Evolutionary conservation across 2,329 filamentous ascomycete genomes (phyloP).

Genomic region (Pseudonectria buxi): DNA sequence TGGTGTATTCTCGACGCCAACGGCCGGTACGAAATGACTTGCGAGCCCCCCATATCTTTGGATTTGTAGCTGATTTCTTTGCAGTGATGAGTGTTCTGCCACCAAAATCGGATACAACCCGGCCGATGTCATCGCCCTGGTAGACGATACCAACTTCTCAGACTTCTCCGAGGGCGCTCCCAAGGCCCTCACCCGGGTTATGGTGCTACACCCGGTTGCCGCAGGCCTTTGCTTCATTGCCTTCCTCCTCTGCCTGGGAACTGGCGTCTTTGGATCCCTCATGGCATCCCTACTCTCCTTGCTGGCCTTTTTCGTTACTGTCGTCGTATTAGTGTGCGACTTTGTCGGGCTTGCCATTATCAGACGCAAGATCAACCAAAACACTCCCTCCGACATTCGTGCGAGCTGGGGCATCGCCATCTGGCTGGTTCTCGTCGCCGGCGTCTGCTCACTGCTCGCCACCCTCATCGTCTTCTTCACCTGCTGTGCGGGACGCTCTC

Average conservation of each 20-base stretch:
- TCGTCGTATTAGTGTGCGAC: slow-evolving; percentile 47
- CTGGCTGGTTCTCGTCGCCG: slow-evolving; percentile 53
- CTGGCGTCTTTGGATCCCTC: slow-evolving; percentile 47
- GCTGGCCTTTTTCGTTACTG: slow-evolving; percentile 43
- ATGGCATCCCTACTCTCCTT: slow-evolving; percentile 43
- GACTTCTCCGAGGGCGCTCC: slow-evolving; percentile 36
- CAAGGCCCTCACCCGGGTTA: slow-evolving; percentile 47
- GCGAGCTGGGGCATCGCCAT: slow-evolving; percentile 49
- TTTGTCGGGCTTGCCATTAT: slow-evolving; percentile 52
- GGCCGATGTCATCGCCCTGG: slow-evolving; percentile 34
- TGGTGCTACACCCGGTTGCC: slow-evolving; percentile 58
- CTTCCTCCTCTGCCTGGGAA: slow-evolving; percentile 47
- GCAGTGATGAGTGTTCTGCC: slow-evolving; percentile 41
- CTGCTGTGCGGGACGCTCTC: slow-evolving; percentile 48
- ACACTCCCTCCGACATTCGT: slow-evolving; percentile 30
- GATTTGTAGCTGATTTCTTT: slow-evolving; percentile 5
- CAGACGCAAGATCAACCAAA: slow-evolving; percentile 46
- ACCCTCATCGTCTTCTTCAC: slow-evolving; percentile 53
- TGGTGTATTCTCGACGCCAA: slow-evolving; percentile 38
- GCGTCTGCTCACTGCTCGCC: slow-evolving; percentile 48
- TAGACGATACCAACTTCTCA: slow-evolving; percentile 35
- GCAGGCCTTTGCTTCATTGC: slow-evolving; percentile 51
- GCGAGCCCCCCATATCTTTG: not conserved
- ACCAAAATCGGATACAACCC: slow-evolving; percentile 51
- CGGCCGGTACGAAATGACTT: slow-evolving; percentile 17